Base-by-base conservation (phyloP, 2,329 filamentous ascomycete species). In the Penicillium sp. region DNA sequence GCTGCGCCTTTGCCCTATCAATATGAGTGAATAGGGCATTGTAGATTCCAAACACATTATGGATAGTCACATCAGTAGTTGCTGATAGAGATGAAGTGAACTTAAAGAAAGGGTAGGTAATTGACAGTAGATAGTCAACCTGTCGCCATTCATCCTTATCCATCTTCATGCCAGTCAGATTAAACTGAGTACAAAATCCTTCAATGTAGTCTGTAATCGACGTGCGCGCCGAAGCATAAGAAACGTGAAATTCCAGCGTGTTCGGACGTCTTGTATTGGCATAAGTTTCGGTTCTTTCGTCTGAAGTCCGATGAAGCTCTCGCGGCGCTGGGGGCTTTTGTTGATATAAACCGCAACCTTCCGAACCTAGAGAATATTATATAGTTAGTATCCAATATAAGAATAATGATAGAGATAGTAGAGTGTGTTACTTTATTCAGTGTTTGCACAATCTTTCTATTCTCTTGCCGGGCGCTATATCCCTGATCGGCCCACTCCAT, bases 31-130 rank as follows among this genome's bases (percentile, higher is more conserved):
- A 60, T 0, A 58, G 49, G 8, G 39, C 45, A 26, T 59, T 56
- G 12, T 58, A 59, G 42, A 52, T 57, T 8, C 36, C 42, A 36
- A 54, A 60, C 11, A 60, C n/a, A 33, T 3, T 26, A 40, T 58
- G 18, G 3, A 41, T 26, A 37, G 44, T 60, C 4, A 54, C n/a
- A 41, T 58, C 52, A 26, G 36, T 45, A 11, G 24, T 57, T 34
- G 54, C 51, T 39, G 39, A 58, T 9, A 58, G 36, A 3, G 13
- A 1, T 12, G 18, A 43, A 4, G 45, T 57, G 29, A 48, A 57
- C 5, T 39, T 46, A 45, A 50, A 60, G 44, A 60, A 60, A 4
- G 41, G 52, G 11, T 56, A n/a, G 5, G 43, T 56, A 36, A 60
- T 58, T 9, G 12, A 51, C 1, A 52, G 41, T 37, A 57, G 41